Evolutionary conservation across 2,329 filamentous ascomycete species (phyloP), one percentile per base, ranked within the genome.

Genomic region (Aspergillus sp.): DNA sequence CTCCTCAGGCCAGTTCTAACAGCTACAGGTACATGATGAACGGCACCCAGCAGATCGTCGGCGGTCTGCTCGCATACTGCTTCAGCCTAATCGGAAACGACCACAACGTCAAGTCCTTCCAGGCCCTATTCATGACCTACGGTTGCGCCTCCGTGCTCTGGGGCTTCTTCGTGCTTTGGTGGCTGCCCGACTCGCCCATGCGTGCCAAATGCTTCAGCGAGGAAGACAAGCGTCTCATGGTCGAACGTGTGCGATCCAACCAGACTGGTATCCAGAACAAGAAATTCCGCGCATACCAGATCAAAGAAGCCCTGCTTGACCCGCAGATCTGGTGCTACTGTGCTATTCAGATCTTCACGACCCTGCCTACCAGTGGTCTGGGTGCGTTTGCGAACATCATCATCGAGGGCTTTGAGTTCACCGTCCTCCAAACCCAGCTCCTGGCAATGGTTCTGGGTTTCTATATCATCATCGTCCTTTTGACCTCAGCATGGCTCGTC

Each of bases 341-440:
- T 45, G 73, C 84, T 6, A 86, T 91, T 47, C 83, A 86, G 53
- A 77, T 92, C 21, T 88, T 85, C 73, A 91, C 89, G 0, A 91
- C 88, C 0, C 77, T 92, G 2, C 89, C 89, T 0, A 91, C 88
- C 0, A 86, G 84, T 19, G 89, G 89, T 0, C 81, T 92, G 0
- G 89, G 89, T 6, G 86, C 85, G 0, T 92, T 91, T 68, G 85
- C 87, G 54, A 88, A 88, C 62, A 88, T 92, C 64, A 88, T 93
- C 65, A 90, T 92, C 72, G 83, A 81, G 55, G 79, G 80, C n/a
- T 86, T 92, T 58, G 75, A 86, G 0, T 93, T 91, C 66, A 80
- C 76, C 0, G 76, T 78, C 0, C 77, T 91, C 6, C 76, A 92
- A 71, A 90, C 89, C 0, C 89, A 91, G 73, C 77, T 93, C 1